A percentile compares a stretch with the other conserved stretches of the same genome.
These are phyloP conservation scores for Xerocomus brunneocitrinus DNA, from an alignment of 768 basidiomycete genomes.

Conservation along the genomic window DNA sequence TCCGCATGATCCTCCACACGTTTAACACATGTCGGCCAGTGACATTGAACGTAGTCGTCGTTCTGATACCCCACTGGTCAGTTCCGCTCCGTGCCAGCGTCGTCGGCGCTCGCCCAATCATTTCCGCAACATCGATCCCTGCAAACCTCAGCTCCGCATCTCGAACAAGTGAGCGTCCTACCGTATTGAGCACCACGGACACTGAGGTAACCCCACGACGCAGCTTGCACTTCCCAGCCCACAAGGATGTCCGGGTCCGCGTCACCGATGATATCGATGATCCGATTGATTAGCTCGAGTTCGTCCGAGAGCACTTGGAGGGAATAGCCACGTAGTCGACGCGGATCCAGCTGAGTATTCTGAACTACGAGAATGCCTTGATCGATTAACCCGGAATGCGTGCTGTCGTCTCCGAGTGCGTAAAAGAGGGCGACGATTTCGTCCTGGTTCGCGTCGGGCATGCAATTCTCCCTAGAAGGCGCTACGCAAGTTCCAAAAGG, in stretches of 20 bases:
- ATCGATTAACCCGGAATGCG: conserved; percentile 25
- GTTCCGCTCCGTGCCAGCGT: conserved; percentile 29
- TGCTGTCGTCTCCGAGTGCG: conserved; percentile 49
- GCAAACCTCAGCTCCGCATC: conserved; percentile 3
- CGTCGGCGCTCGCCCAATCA: conserved; percentile 72
- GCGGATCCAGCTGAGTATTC: conserved; percentile 34
- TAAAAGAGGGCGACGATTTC: conserved; percentile 70
- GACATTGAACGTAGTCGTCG: conserved; percentile 79
- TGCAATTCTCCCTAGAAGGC: conserved; percentile 50
- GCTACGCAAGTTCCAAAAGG: conserved; percentile 35
- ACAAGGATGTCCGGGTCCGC: conserved; percentile 89
- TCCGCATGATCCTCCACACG: conserved; percentile 87
- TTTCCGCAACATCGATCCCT: conserved; percentile 72
- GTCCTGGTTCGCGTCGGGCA: conserved; percentile 58
- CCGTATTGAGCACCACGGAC: conserved; percentile 62
- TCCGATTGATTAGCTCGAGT: conserved; percentile 71
- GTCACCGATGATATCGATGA: conserved; percentile 68
- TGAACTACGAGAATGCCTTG: conserved; percentile 55
- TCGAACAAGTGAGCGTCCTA: conserved; percentile 20
- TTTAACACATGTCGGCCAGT: conserved; percentile 90
- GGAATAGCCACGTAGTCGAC: conserved; percentile 40
- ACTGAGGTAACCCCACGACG: conserved; percentile 87
- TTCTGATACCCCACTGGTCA: conserved; percentile 68
- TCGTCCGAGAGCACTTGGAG: conserved; percentile 62
- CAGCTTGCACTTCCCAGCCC: conserved; percentile 88